phyloP scores from a whole-genome alignment of 495 filamentous ascomycete genomes.

The Hypomontagnella submonticulosa region DNA sequence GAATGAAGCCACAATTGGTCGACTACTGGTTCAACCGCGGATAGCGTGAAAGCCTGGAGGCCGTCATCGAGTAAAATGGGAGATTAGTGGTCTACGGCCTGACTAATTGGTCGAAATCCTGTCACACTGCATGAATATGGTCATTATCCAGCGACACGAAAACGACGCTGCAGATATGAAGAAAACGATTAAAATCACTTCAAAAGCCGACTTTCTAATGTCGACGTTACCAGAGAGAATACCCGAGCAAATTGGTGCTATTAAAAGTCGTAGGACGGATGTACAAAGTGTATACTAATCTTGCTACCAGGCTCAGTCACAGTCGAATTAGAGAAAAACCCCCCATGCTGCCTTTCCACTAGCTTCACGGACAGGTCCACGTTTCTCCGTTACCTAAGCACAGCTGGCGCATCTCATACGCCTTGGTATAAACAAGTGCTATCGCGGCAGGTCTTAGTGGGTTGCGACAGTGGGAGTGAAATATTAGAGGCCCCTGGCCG shows the following conservation, averaged over 20 bases:
- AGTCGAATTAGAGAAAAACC: conserved; percentile 42
- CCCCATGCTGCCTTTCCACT: conserved; percentile 36
- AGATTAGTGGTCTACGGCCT: conserved; percentile 10
- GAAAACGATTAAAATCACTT: background rate
- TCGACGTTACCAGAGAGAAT: conserved; percentile 20
- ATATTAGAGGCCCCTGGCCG: conserved; percentile 41
- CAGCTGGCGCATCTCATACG: conserved; percentile 32
- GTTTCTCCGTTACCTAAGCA: conserved; percentile 33
- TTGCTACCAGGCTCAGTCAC: conserved; percentile 47
- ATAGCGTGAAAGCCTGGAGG: conserved; percentile 39
- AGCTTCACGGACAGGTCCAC: conserved; percentile 29
- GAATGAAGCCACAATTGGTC: conserved; percentile 35
- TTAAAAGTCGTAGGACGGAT: conserved; percentile 50
- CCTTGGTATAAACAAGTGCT: conserved; percentile 32
- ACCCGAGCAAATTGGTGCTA: conserved; percentile 42
- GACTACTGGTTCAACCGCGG: conserved; percentile 35
- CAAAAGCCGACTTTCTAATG: conserved; percentile 2
- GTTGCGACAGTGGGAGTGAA: conserved; percentile 37
- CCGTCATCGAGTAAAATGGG: conserved; percentile 33
- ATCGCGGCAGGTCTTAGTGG: conserved; percentile 41
- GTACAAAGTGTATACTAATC: conserved; percentile 50
- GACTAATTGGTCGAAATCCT: conserved; percentile 26
- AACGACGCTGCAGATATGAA: conserved; percentile 31
- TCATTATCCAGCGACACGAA: conserved; percentile 37
- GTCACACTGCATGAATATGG: conserved; percentile 39